These are phyloP conservation scores for Caloboletus inedulis DNA, from an alignment of 1,284 basidiomycete genomes.

Conservation along the genomic window DNA sequence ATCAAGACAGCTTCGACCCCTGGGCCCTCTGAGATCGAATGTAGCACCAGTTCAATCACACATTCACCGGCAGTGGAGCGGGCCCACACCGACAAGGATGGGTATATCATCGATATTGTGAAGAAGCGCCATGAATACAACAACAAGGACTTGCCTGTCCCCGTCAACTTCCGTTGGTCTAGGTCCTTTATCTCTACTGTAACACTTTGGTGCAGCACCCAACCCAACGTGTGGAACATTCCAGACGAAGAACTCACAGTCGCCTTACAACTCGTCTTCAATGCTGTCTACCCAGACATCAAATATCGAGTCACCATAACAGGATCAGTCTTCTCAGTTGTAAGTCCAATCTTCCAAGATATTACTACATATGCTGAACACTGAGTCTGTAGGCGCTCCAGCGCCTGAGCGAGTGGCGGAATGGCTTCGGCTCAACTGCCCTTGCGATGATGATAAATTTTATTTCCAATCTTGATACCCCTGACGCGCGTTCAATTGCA, in stretches of 20 bases:
- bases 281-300: neutral
- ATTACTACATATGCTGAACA: neutral
- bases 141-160: neutral
- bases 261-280: neutral
- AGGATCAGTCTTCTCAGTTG: conserved; percentile 1
- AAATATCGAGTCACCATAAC: conserved; percentile 1
- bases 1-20: neutral
- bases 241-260: neutral
- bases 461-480: neutral
- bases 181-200: neutral
- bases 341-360: neutral
- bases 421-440: conserved; percentile 6
- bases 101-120: neutral
- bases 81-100: neutral
- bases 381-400: neutral
- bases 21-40: neutral
- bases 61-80: too few species aligned
- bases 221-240: neutral
- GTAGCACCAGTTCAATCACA: neutral
- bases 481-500: neutral
- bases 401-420: conserved; percentile 8
- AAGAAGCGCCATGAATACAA: neutral
- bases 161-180: neutral
- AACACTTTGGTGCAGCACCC: conserved; percentile 2
- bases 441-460: conserved; percentile 6